Conservation (phyloP, 352 stramenopile genomes). For the Globisporangium lucens region DNA sequence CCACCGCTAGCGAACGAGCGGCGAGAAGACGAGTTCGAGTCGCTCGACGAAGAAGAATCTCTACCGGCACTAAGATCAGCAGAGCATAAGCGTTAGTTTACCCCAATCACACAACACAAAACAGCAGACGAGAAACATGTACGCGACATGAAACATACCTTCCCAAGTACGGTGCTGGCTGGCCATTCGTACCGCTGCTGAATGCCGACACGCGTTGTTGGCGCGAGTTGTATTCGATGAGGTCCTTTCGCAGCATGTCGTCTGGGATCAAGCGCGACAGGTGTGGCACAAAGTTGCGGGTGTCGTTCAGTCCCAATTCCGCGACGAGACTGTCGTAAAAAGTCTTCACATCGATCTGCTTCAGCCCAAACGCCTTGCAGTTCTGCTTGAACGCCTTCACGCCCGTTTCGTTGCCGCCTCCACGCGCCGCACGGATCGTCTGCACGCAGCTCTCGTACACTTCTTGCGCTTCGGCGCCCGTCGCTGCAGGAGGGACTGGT, state of each 20-base stretch:
- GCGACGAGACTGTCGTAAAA: conserved; percentile 56
- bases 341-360: conserved; percentile 47
- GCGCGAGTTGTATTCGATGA: conserved; percentile 51
- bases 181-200: conserved; percentile 1
- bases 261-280: conserved; percentile 55
- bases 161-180: conserved; percentile 16
- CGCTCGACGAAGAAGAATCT: conserved; percentile 38
- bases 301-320: conserved; percentile 42
- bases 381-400: conserved; percentile 69
- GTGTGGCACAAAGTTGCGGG: conserved; percentile 39
- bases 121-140: not conserved
- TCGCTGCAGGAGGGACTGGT: conserved; percentile 44
- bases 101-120: not conserved
- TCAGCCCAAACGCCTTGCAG: conserved; percentile 48
- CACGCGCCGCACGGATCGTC: conserved; percentile 47
- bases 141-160: not conserved
- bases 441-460: conserved; percentile 54
- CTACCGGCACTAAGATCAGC: not conserved
- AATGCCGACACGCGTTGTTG: conserved; percentile 24
- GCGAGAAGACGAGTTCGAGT: conserved; percentile 23
- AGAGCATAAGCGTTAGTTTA: not conserved
- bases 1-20: conserved; percentile 13
- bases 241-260: conserved; percentile 39
- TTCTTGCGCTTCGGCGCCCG: conserved; percentile 46
- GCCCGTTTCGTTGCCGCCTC: conserved; percentile 48